Conservation (phyloP, 768 basidiomycete genomes). For the Cystobasidium onofrii region DNA sequence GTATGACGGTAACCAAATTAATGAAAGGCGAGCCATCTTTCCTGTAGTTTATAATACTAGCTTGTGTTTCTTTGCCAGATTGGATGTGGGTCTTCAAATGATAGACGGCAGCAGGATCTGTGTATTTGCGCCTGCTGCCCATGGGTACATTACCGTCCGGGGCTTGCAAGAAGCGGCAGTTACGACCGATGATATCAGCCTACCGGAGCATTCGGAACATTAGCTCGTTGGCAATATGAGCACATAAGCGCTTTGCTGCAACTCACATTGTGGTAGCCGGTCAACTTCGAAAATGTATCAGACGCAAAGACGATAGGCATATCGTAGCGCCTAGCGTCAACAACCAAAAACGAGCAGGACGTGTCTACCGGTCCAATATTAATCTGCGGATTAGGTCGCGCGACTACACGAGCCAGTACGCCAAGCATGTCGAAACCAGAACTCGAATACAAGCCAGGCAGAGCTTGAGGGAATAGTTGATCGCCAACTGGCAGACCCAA, state of each 20-base stretch:
- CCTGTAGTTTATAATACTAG: slow-evolving; percentile 74
- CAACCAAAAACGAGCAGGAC: slow-evolving; percentile 83
- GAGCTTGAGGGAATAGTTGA: slow-evolving; percentile 32
- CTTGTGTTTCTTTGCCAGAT: slow-evolving; percentile 79
- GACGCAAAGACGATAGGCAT: slow-evolving; percentile 83
- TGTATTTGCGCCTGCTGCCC: slow-evolving; percentile 55
- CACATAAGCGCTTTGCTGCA: not conserved
- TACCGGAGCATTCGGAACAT: not conserved
- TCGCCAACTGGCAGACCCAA: slow-evolving; percentile 35
- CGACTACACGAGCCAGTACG: slow-evolving; percentile 67
- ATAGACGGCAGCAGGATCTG: slow-evolving; percentile 58
- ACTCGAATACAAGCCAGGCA: slow-evolving; percentile 62
- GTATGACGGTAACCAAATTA: slow-evolving; percentile 78
- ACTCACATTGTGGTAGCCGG: slow-evolving; percentile 46
- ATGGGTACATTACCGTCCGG: slow-evolving; percentile 56
- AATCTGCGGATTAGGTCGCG: slow-evolving; percentile 64
- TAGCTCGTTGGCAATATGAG: not conserved
- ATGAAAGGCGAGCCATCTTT: slow-evolving; percentile 77
- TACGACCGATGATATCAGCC: slow-evolving; percentile 69
- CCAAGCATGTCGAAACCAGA: slow-evolving; percentile 86
- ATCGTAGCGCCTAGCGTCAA: slow-evolving; percentile 72
- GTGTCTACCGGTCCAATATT: slow-evolving; percentile 83
- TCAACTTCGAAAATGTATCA: slow-evolving; percentile 61
- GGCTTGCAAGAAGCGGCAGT: slow-evolving; percentile 82
- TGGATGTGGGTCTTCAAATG: slow-evolving; percentile 60